Evolutionary conservation across 2,329 filamentous ascomycete species (phyloP), one percentile per base, ranked within the genome.

Genomic region (Penicillium verrucosum): DNA sequence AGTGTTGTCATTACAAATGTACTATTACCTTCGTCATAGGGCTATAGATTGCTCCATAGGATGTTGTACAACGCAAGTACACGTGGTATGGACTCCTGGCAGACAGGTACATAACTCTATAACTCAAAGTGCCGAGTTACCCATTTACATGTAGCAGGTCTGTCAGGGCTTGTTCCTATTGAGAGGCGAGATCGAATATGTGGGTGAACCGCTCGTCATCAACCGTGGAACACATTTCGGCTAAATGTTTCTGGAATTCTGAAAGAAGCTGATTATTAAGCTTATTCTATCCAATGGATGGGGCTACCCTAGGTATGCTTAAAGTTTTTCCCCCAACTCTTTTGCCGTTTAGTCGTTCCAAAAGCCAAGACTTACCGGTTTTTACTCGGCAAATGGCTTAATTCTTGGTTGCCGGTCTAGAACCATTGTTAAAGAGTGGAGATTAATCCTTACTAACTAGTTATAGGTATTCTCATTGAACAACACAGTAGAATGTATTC

Each of bases 161-260:
- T 27, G 40, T 36, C 32, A 38, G 14, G 34, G 40, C 40, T 32
- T 32, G 54, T 56, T 56, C 54, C 54, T 56, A 27, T 52, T 34
- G 9, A 7, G 51, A 30, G 52, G 52, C 52, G 38, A 54, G 12
- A 30, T 36, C 4, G 16, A 8, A 3, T n/a, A 6, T 5, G 2
- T 49, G 51, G 51, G 2, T 32, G 32, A 38, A 25, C 53, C 41
- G 34, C 18, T 12, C 14, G 12, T 14, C 4, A 4, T 14, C 18
- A 43, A 51, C 53, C 53, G 21, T 51, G 53, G 53, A 44, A 51
- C 16, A 51, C 16, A 1, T 2, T 2, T 18, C 30, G 21, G 30
- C 8, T n/a, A 12, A 37, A 36, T 34, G 5, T 36, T 29, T 16
- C 18, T 16, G 30, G 32, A 21, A 21, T 21, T 21, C 21, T 21